Base-by-base conservation (phyloP, 805 yeast species). In the Barnettozyma sucrosica region DNA sequence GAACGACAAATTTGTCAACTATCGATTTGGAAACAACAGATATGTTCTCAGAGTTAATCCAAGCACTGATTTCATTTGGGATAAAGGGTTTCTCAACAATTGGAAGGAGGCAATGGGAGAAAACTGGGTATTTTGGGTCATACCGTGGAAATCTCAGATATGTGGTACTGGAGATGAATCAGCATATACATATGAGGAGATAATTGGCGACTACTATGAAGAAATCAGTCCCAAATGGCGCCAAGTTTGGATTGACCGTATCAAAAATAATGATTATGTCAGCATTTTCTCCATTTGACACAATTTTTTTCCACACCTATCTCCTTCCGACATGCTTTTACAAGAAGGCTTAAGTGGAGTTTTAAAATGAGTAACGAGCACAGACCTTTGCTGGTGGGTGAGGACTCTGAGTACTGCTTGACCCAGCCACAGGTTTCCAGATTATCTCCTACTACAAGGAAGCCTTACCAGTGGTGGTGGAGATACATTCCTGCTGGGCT, bases 41-140 rank as follows among this genome's bases (percentile, higher is more conserved):
- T 79, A 68, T 52, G 66, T 81, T 47, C 60, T 80, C 2, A 46
- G 57, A 20, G 44, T 51, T 19, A 52, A 53, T 20, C 58, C 58
- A 10, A 46, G 41, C 20, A 44, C 38, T 6, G 58, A 56, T 32
- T n/a, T 20, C 5, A 33, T 51, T 6, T 58, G 51, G 51, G 49
- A 56, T 30, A 61, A 58, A 38, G 61, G 58, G 0, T 45, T 59
- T 8, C 40, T 36, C 26, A 36, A 24, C 3, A 69, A 68, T 44
- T 51, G 62, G 54, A 46, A 40, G 19, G 67, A 65, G 36, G 49
- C 50, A 5, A 48, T 68, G 58, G 71, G 70, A 1, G 1, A 51
- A 0, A 56, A 61, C 39, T 46, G 58, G 6, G 11, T 60, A 5
- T 41, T 44, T 20, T 67, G 70, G 71, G 16, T 66, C 3, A 16